Percentiles rank a stretch among this genome's conserved stretches.
phyloP scores from a whole-genome alignment of 768 basidiomycete genomes.

The Boletus patriciae region DNA sequence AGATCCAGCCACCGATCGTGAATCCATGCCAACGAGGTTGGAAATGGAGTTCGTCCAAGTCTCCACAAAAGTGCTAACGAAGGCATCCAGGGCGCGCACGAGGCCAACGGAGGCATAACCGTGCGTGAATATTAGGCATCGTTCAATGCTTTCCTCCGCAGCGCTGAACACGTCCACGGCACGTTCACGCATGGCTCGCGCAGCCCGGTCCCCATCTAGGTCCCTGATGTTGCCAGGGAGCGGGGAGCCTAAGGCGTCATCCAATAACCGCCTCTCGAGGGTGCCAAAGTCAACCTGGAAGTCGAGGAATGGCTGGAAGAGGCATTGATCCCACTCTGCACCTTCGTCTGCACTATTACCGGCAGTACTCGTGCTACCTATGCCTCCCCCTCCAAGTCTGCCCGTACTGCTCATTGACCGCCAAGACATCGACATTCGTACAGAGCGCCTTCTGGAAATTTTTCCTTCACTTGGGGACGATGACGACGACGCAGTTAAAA shows the following conservation, averaged over 20 bases:
- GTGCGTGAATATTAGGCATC: slow-evolving; percentile 81
- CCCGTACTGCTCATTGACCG: slow-evolving; percentile 38
- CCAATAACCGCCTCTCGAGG: slow-evolving; percentile 72
- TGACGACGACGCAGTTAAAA: slow-evolving; percentile 18
- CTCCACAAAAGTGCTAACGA: slow-evolving; percentile 70
- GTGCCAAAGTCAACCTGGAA: slow-evolving; percentile 82
- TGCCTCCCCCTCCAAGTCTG: slow-evolving; percentile 14
- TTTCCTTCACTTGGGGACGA: slow-evolving; percentile 25
- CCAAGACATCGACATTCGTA: slow-evolving; percentile 66
- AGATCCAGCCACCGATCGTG: slow-evolving; percentile 34
- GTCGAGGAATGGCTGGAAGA: slow-evolving; percentile 94
- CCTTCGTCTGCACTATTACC: slow-evolving; percentile 20
- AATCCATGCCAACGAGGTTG: slow-evolving; percentile 32
- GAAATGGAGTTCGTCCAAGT: slow-evolving; percentile 56
- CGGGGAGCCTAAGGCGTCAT: slow-evolving; percentile 53
- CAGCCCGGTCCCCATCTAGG: slow-evolving; percentile 42
- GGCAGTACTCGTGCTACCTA: slow-evolving; percentile 7
- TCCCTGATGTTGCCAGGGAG: slow-evolving; percentile 30
- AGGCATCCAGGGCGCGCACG: slow-evolving; percentile 69
- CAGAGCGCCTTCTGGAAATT: slow-evolving; percentile 53
- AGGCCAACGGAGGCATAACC: slow-evolving; percentile 82
- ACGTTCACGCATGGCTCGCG: slow-evolving; percentile 71
- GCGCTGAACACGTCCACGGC: slow-evolving; percentile 71
- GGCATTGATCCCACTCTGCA: slow-evolving; percentile 81
- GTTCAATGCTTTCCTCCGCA: slow-evolving; percentile 75